A percentile compares a stretch with the other conserved stretches of the same genome.
These are phyloP conservation scores for Heliamphora exappendiculata DNA, from an alignment of 148 eudicot genomes.

Conservation along the genomic window DNA sequence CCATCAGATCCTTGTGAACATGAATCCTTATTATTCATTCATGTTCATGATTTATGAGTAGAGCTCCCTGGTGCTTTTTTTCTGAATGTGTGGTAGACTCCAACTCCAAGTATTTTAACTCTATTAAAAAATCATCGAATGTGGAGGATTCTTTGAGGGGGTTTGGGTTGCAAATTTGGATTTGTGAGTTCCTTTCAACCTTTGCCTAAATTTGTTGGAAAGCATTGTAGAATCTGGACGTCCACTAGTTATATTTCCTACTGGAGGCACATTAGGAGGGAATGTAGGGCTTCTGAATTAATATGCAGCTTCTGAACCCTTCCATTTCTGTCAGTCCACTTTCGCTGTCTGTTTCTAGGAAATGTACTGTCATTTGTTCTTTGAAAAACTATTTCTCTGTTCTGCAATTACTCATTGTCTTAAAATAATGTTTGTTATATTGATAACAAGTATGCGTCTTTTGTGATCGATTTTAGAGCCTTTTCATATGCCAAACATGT, in stretches of 20 bases:
- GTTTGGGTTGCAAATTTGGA: neutral
- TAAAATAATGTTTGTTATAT: neutral
- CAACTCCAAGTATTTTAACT: neutral
- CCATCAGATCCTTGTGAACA: too few species aligned
- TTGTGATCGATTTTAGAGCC: neutral
- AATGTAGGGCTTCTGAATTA: neutral
- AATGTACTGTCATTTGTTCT: too few species aligned
- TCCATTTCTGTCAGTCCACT: neutral
- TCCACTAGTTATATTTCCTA: neutral
- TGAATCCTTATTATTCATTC: neutral
- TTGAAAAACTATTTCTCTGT: neutral
- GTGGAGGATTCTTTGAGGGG: neutral
- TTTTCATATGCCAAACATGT: neutral
- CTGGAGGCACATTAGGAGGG: neutral
- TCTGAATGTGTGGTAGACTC: neutral
- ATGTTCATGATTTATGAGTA: neutral
- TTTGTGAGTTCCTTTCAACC: neutral
- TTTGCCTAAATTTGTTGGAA: neutral
- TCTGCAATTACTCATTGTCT: neutral
- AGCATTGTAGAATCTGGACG: neutral
- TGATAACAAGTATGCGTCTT: neutral
- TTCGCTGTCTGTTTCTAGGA: neutral
- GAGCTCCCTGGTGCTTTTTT: neutral
- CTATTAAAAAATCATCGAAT: neutral
- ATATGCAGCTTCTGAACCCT: neutral